A percentile compares a stretch with the other conserved stretches of the same genome.
These are phyloP conservation scores for Sorghum bicolor DNA, from an alignment of 176 grass and related monocot genomes.

Conservation along the genomic window Sorghum_bicolor_NCBIv3 NC_012873.2:55698501-55699000, in stretches of 20 bases:
- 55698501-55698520: conserved; percentile 66
- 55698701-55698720: conserved; percentile 60
- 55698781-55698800: conserved; percentile 59
- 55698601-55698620: conserved; percentile 15
- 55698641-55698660: conserved; percentile 81
- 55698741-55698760: conserved; percentile 34
- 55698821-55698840: conserved; percentile 44
- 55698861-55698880: conserved; percentile 60
- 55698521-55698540: conserved; percentile 85
- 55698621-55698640: conserved; percentile 89
- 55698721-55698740: conserved; percentile 79
- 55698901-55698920: conserved; percentile 54
- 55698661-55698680: conserved; percentile 64
- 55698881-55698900: conserved; percentile 67
- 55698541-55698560: conserved; percentile 33
- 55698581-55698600: not conserved
- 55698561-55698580: not conserved
- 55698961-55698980: conserved; percentile 60
- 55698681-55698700: conserved; percentile 65
- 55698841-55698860: conserved; percentile 62
- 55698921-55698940: conserved; percentile 81
- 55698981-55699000: conserved; percentile 59
- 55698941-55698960: conserved; percentile 76
- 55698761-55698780: conserved; percentile 32
- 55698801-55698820: conserved; percentile 67